These are phyloP conservation scores for Eremomyces bilateralis DNA, from an alignment of 495 filamentous ascomycete genomes.

Conservation along the genomic window DNA sequence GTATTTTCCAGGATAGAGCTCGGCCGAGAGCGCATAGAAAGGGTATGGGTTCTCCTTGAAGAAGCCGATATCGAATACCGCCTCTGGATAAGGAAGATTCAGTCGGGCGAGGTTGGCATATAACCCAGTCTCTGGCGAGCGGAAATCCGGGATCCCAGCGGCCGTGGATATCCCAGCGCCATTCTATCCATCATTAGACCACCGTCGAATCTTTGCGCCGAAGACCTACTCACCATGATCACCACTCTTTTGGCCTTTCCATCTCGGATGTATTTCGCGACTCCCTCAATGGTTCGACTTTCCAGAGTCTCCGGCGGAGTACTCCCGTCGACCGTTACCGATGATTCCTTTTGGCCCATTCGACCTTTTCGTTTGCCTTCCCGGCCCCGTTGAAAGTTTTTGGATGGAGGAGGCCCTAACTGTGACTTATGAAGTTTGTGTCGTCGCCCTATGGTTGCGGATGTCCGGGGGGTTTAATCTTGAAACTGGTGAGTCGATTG, in stretches of 20 bases:
- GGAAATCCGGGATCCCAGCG: constrained; percentile 45
- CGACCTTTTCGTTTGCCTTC: constrained; percentile 9
- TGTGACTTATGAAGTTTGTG: no score
- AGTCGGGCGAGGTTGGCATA: constrained; percentile 71
- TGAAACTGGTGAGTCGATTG: no score
- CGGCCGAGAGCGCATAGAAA: constrained; percentile 78
- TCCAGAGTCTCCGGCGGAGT: constrained; percentile 40
- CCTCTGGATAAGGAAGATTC: constrained; percentile 60
- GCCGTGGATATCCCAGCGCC: constrained; percentile 33
- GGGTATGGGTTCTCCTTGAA: constrained; percentile 68
- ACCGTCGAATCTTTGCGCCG: not conserved
- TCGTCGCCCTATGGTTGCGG: no score
- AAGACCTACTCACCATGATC: constrained; percentile 32
- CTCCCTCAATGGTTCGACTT: constrained; percentile 41
- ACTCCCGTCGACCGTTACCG: constrained; percentile 37
- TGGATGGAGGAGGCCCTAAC: no score
- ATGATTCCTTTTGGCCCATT: constrained; percentile 55
- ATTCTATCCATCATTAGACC: constrained; percentile 17
- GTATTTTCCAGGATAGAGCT: constrained; percentile 84
- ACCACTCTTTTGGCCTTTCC: constrained; percentile 46
- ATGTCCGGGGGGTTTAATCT: no score
- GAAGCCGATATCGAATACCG: constrained; percentile 68
- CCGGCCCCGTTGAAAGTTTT: not conserved
- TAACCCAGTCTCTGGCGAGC: constrained; percentile 51
- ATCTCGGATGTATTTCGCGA: constrained; percentile 56